phyloP scores from a whole-genome alignment of 2,329 filamentous ascomycete genomes.

The Botrytis galanthina region DNA sequence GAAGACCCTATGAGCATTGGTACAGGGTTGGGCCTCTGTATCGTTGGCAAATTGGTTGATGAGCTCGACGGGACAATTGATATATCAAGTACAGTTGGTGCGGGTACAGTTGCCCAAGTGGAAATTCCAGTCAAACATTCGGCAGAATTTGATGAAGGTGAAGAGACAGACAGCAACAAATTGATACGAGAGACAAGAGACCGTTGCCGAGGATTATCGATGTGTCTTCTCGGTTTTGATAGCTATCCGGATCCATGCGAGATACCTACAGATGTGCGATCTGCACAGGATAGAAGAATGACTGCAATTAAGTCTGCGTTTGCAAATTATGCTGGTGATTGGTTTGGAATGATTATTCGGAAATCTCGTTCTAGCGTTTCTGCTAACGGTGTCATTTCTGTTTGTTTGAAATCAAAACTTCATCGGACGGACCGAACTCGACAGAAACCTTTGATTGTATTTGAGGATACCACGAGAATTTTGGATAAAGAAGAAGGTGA shows the following conservation, averaged over 20 bases:
- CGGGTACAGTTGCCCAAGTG: constrained; percentile 54
- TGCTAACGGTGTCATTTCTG: constrained; percentile 21
- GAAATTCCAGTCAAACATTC: constrained; percentile 40
- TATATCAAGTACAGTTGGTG: constrained; percentile 51
- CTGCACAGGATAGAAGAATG: constrained; percentile 21
- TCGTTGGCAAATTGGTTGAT: constrained; percentile 58
- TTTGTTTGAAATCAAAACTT: constrained; percentile 26
- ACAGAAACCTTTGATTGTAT: constrained; percentile 26
- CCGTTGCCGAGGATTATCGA: constrained; percentile 22
- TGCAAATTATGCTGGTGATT: constrained; percentile 23
- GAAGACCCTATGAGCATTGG: constrained; percentile 59
- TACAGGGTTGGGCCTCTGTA: constrained; percentile 60
- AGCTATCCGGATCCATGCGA: constrained; percentile 22
- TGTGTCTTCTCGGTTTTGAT: constrained; percentile 30
- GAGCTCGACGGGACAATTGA: constrained; percentile 59
- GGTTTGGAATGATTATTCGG: constrained; percentile 29
- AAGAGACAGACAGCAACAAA: background rate
- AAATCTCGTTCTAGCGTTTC: constrained; percentile 18
- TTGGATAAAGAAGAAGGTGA: constrained; percentile 19
- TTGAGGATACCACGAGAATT: constrained; percentile 24
- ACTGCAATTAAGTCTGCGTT: constrained; percentile 26
- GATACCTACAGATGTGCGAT: constrained; percentile 22
- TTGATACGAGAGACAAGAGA: constrained; percentile 22
- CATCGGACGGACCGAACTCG: background rate
- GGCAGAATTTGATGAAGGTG: background rate